phyloP scores from a whole-genome alignment of 1,284 basidiomycete genomes.

The Ceratobasidium papillatum region DNA sequence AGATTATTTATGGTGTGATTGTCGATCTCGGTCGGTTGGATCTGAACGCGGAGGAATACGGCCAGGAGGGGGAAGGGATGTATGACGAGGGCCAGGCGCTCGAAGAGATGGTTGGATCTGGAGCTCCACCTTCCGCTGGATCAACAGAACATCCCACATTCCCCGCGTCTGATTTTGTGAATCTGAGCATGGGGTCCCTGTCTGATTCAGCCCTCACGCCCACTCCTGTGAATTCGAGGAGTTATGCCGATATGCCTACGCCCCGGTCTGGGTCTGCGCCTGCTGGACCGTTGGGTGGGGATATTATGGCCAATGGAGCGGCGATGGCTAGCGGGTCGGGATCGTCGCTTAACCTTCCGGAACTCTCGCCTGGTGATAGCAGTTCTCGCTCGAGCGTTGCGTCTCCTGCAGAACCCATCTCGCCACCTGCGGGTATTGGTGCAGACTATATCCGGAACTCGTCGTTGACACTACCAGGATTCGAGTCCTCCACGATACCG shows the following conservation, averaged over 20 bases:
- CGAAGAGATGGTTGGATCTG: neutral
- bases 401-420: slow-evolving; percentile 27
- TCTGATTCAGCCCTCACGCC: slow-evolving; percentile 15
- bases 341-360: slow-evolving; percentile 29
- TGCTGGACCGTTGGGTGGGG: neutral
- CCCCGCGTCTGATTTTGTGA: neutral
- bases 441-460: neutral
- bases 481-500: neutral
- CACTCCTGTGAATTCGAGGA: neutral
- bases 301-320: neutral
- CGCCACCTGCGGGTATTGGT: slow-evolving; percentile 12
- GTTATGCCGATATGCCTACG: neutral
- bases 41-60: slow-evolving; percentile 53
- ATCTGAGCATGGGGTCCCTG: neutral
- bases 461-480: no score
- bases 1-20: slow-evolving; percentile 84
- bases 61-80: neutral
- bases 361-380: slow-evolving; percentile 24
- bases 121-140: neutral
- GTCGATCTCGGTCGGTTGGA: slow-evolving; percentile 88
- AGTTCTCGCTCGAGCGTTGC: slow-evolving; percentile 28
- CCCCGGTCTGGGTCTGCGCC: slow-evolving; percentile 14
- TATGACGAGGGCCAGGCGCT: slow-evolving; percentile 1
- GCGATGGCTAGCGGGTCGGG: neutral
- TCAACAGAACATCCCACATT: neutral